Evolutionary conservation across 2,329 filamentous ascomycete species (phyloP), one percentile per base, ranked within the genome.

Genomic region (Trichoderma lentiforme): DNA sequence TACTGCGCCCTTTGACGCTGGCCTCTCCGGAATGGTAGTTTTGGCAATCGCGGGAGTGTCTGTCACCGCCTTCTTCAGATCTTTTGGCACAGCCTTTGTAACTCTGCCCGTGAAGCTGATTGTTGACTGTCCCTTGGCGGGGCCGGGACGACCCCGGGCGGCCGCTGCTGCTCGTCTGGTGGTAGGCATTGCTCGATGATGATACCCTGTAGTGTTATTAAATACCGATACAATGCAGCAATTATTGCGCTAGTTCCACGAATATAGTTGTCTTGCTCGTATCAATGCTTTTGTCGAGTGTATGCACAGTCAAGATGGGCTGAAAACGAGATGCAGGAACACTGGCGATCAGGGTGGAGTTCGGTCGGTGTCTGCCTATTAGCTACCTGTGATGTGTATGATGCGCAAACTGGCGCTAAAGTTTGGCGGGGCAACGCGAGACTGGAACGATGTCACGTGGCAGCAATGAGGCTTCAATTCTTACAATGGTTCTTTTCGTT

Each of bases 51-150:
- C 73, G 2, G 81, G 77, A 3, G 82, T 77, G 66, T 68, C 72
- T 6, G 80, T 71, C 28, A 81, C 76, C n/a, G 82, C 79, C 75
- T 84, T 84, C 76, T 88, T 88, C 74, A 76, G 78, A 24, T 86
- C 81, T 74, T 84, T 85, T 28, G 85, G 79, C 4, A 84, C 82
- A 43, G 83, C 79, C 78, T 90, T 90, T 72, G 87, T 89, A 60
- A 90, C 86, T 56, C 83, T 83, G 78, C 85, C 85, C 76, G 87
- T 84, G 82, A 90, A 90, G 78, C 85, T 88, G 72, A 89, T 83
- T 47, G 86, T 89, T 9, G 86, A 85, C 74, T 90, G 88, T 43
- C 82, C 81, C 77, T 85, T 86, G 73, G 78, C 77, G 61, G 81
- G 79, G 9, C 78, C 79, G 24, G 79, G 75, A 30, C 81, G 79